Percentiles rank a stretch among this genome's conserved stretches.
Evolutionary conservation across 371 early-diverging fungal genomes (phyloP).

Genomic region (Mucor ambiguus): DNA sequence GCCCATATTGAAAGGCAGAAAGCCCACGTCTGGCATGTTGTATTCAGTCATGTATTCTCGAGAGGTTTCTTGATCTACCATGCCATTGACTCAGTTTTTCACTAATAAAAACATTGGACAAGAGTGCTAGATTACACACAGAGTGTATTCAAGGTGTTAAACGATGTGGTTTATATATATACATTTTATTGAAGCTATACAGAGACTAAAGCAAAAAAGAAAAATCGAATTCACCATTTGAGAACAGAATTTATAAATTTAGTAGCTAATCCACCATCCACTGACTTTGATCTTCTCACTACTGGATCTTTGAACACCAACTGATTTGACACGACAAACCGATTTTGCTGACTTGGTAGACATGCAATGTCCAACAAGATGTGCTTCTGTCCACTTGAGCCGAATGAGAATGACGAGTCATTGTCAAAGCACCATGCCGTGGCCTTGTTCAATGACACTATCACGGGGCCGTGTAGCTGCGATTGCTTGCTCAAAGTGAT

Average conservation of each 20-base stretch:
- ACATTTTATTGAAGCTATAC: background rate
- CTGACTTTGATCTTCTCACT: conserved; percentile 12
- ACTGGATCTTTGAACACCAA: background rate
- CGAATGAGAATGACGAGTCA: background rate
- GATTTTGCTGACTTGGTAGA: conserved; percentile 7
- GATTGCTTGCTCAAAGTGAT: conserved; percentile 9
- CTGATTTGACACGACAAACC: conserved; percentile 18
- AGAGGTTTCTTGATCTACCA: background rate
- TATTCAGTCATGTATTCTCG: too few relatives aligned
- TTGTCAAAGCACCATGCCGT: conserved; percentile 11
- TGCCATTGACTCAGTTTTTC: background rate
- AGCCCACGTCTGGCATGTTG: too few relatives aligned
- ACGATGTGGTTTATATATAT: too few relatives aligned
- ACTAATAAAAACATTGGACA: background rate
- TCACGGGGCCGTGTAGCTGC: background rate
- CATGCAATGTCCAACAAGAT: conserved; percentile 13
- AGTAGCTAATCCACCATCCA: conserved; percentile 13
- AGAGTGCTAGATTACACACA: too few relatives aligned
- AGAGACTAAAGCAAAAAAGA: too few relatives aligned
- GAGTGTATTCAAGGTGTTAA: too few relatives aligned
- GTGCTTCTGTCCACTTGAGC: background rate
- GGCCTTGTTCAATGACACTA: conserved; percentile 3
- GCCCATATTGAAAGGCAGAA: background rate
- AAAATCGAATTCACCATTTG: background rate
- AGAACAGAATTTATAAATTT: conserved; percentile 14